phyloP scores from a whole-genome alignment of 2,329 filamentous ascomycete species.

The Pezizomycotina sp. region DNA sequence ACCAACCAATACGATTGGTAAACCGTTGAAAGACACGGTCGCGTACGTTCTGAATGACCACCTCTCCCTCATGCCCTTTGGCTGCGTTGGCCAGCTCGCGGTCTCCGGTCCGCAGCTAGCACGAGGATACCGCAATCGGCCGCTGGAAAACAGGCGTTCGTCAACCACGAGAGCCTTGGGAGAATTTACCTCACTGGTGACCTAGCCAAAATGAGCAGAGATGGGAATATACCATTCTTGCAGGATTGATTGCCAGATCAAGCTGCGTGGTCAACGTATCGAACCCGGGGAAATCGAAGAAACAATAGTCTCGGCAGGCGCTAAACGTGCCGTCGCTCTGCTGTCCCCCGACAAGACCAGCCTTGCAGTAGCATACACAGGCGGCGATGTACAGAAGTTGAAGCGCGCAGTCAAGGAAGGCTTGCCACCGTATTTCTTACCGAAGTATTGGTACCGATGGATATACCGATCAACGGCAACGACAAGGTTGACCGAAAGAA shows the following conservation, averaged over 20 bases:
- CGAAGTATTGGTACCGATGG: not conserved
- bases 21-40: not conserved
- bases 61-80: not conserved
- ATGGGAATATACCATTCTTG: conserved; percentile 58
- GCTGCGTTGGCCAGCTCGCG: conserved; percentile 31
- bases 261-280: conserved; percentile 60
- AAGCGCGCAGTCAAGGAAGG: not conserved
- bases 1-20: no score
- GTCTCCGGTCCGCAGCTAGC: conserved; percentile 35
- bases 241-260: conserved; percentile 60
- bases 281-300: conserved; percentile 59
- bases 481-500: not conserved
- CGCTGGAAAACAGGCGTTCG: conserved; percentile 21
- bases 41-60: conserved; percentile 2
- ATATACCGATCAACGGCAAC: not conserved
- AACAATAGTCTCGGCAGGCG: conserved; percentile 36
- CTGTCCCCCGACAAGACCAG: conserved; percentile 33
- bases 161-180: no score
- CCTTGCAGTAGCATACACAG: not conserved
- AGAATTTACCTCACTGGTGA: conserved; percentile 68
- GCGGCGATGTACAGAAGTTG: not conserved
- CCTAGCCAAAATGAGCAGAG: conserved; percentile 56
- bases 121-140: conserved; percentile 32
- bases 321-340: conserved; percentile 43
- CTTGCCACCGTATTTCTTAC: not conserved